Conservation (phyloP, 1,284 basidiomycete species). For the Cryptococcus wingfieldii region DNA sequence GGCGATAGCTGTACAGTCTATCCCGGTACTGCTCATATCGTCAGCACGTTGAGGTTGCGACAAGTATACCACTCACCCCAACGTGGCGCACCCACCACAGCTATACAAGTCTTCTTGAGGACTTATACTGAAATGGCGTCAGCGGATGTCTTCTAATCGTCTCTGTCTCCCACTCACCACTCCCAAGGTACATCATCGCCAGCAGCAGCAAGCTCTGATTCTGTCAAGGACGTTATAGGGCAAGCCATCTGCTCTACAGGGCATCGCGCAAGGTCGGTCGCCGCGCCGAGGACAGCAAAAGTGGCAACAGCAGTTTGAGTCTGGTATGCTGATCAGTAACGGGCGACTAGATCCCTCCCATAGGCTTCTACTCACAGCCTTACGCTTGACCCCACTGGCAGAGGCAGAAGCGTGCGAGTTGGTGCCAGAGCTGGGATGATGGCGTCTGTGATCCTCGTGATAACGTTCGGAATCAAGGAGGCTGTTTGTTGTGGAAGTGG, state of each 20-base stretch:
- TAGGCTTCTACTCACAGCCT: background rate
- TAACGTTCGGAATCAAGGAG: slow-evolving; percentile 2
- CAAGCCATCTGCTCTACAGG: slow-evolving; percentile 18
- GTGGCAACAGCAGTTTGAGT: background rate
- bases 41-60: background rate
- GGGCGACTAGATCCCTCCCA: too few species aligned
- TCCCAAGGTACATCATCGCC: slow-evolving; percentile 13
- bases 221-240: slow-evolving; percentile 12
- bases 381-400: background rate
- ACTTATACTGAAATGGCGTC: slow-evolving; percentile 2
- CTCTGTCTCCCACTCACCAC: background rate
- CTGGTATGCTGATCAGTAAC: background rate
- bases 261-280: slow-evolving; percentile 22
- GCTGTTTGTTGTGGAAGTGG: background rate
- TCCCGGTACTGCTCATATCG: slow-evolving; percentile 15
- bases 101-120: slow-evolving; percentile 25
- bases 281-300: slow-evolving; percentile 13
- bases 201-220: background rate
- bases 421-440: slow-evolving; percentile 3
- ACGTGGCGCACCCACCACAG: slow-evolving; percentile 27
- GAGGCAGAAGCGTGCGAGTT: slow-evolving; percentile 6
- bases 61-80: slow-evolving; percentile 15
- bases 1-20: slow-evolving; percentile 30
- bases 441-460: slow-evolving; percentile 3
- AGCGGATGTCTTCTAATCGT: too few species aligned